phyloP scores from a whole-genome alignment of 208 protist species.

The Acanthamoeba healyi region DNA sequence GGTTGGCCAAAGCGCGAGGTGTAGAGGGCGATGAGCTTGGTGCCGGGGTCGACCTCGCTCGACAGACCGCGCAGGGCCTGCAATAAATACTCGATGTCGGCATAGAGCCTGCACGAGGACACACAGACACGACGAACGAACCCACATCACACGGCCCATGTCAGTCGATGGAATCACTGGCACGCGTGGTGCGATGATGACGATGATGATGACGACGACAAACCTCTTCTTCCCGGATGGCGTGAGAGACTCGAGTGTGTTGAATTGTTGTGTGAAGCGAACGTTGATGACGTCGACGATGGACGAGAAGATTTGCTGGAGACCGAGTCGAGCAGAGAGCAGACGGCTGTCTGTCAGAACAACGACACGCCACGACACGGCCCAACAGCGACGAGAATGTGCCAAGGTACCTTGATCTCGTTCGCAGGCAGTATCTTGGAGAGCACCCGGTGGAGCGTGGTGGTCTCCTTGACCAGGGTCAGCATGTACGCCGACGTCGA shows the following conservation, averaged over 20 bases:
- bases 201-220: too few species aligned
- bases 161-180: too few species aligned
- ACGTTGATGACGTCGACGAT: slow-evolving; percentile 5
- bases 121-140: too few species aligned
- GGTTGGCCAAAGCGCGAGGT: neutral
- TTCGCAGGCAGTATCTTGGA: slow-evolving; percentile 16
- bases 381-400: too few species aligned
- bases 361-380: too few species aligned
- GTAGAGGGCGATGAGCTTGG: neutral
- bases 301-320: neutral
- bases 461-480: slow-evolving; percentile 43
- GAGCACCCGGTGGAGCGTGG: slow-evolving; percentile 57
- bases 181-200: too few species aligned
- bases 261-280: neutral
- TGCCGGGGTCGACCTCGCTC: slow-evolving; percentile 31
- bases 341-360: too few species aligned
- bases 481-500: neutral
- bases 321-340: too few species aligned
- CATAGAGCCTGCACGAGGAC: too few species aligned
- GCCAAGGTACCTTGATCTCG: slow-evolving; percentile 44
- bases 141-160: too few species aligned
- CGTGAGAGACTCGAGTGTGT: neutral
- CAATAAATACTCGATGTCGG: slow-evolving; percentile 37
- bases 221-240: neutral
- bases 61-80: neutral